Evolutionary conservation across 1,284 basidiomycete species (phyloP).

Genomic region (Malassezia arunalokei): DNA sequence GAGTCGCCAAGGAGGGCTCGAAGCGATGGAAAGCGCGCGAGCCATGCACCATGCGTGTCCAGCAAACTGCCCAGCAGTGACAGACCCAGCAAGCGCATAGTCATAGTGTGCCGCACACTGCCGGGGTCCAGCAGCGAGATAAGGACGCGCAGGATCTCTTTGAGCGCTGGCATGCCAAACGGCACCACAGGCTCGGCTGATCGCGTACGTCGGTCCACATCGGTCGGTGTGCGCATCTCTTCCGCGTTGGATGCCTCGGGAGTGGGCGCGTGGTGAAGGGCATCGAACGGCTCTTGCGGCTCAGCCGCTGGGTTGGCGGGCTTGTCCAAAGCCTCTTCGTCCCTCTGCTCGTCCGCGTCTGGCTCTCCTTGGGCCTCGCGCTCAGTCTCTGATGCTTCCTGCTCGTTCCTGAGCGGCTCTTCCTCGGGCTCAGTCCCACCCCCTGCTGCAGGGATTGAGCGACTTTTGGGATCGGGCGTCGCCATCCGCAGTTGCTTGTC

Average conservation of each 20-base stretch:
- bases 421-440: constrained; percentile 27
- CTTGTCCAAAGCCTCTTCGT: constrained; percentile 5
- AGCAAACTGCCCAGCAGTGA: constrained; percentile 78
- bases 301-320: not conserved
- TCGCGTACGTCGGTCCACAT: not conserved
- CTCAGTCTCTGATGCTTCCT: constrained; percentile 25
- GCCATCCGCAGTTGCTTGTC: constrained; percentile 37
- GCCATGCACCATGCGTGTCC: constrained; percentile 65
- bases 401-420: constrained; percentile 37
- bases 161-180: constrained; percentile 82
- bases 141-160: constrained; percentile 84
- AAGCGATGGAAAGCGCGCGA: constrained; percentile 59
- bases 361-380: not conserved
- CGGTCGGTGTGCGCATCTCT: not conserved
- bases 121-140: constrained; percentile 89
- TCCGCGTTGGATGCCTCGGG: not conserved
- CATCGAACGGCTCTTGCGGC: not conserved
- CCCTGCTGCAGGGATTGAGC: constrained; percentile 36
- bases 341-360: constrained; percentile 3
- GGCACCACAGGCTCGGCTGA: constrained; percentile 17
- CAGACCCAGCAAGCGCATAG: constrained; percentile 79
- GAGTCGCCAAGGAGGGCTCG: constrained; percentile 65
- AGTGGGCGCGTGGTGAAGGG: not conserved
- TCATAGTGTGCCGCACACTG: constrained; percentile 88
- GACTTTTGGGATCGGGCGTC: constrained; percentile 46